Evolutionary conservation across 139 green algal genomes (phyloP).

Genomic region (Micractinium conductrix): DNA sequence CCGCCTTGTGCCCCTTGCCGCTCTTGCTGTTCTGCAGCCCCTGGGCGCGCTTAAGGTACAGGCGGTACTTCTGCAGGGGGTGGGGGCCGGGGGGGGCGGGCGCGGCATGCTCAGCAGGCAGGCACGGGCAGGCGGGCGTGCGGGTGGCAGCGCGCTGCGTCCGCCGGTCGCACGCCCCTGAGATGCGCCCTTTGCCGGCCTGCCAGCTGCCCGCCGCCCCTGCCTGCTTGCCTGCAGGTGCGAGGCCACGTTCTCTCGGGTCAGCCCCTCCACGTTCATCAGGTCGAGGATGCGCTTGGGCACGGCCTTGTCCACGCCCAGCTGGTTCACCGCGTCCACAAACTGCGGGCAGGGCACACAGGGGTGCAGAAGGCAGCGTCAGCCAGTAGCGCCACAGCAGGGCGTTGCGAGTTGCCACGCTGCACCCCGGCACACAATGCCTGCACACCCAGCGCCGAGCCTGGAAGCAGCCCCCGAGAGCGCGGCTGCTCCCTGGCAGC

Average conservation of each 20-base stretch:
- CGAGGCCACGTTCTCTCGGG: constrained; percentile 94
- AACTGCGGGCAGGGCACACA: constrained; percentile 69
- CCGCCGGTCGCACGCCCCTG: no score
- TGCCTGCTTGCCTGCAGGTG: constrained; percentile 6
- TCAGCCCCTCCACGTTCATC: constrained; percentile 95
- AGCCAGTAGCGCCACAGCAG: no score
- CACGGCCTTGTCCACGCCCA: constrained; percentile 97
- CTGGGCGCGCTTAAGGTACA: constrained; percentile 90
- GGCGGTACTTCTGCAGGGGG: constrained; percentile 90
- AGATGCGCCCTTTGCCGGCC: no score
- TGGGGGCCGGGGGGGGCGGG: no score
- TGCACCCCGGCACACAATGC: no score
- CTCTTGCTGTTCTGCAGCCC: constrained; percentile 36
- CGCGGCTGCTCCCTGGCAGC: neutral
- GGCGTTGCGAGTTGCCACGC: no score
- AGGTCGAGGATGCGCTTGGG: constrained; percentile 98
- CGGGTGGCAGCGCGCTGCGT: neutral
- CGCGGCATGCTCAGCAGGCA: no score
- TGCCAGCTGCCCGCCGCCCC: no score
- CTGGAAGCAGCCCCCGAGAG: no score
- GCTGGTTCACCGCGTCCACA: constrained; percentile 92
- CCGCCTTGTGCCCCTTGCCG: constrained; percentile 26
- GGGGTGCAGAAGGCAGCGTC: neutral
- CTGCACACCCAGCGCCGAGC: no score
- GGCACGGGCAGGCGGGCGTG: neutral